Conservation (phyloP, 2,329 filamentous ascomycete species). For the Cucurbitaria berberidis region DNA sequence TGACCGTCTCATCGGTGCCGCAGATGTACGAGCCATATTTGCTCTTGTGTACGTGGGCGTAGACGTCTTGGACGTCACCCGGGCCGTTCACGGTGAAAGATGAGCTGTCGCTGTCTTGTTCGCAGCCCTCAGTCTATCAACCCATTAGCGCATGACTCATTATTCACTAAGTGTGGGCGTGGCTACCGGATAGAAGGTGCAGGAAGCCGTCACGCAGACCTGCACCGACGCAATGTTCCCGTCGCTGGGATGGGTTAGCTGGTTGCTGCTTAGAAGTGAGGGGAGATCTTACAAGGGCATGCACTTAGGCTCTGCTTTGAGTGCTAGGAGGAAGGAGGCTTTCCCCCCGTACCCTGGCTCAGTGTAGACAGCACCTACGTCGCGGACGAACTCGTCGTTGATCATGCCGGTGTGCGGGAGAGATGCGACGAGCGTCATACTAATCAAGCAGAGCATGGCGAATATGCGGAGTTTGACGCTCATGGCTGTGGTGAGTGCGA, state of each 20-base stretch:
- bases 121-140: background rate
- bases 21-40: conserved; percentile 2
- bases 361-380: conserved; percentile 23
- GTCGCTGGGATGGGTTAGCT: conserved; percentile 1
- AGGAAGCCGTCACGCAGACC: conserved; percentile 15
- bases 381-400: conserved; percentile 18
- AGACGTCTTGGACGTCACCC: conserved; percentile 1
- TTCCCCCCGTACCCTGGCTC: background rate
- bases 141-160: background rate
- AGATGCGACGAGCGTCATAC: background rate
- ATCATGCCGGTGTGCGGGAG: conserved; percentile 28
- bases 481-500: background rate
- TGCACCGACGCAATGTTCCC: conserved; percentile 9
- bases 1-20: background rate
- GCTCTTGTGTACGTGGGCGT: background rate
- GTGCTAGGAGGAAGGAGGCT: background rate
- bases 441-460: background rate
- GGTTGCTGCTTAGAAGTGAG: background rate
- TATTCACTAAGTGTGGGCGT: too few species aligned
- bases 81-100: conserved; percentile 3
- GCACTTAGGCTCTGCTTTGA: conserved; percentile 13
- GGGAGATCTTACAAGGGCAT: conserved; percentile 8
- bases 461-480: background rate
- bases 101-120: background rate
- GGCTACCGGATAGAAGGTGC: conserved; percentile 16